Base-by-base conservation (phyloP, 352 stramenopile genomes). In the Phytophthora capsici region DNA sequence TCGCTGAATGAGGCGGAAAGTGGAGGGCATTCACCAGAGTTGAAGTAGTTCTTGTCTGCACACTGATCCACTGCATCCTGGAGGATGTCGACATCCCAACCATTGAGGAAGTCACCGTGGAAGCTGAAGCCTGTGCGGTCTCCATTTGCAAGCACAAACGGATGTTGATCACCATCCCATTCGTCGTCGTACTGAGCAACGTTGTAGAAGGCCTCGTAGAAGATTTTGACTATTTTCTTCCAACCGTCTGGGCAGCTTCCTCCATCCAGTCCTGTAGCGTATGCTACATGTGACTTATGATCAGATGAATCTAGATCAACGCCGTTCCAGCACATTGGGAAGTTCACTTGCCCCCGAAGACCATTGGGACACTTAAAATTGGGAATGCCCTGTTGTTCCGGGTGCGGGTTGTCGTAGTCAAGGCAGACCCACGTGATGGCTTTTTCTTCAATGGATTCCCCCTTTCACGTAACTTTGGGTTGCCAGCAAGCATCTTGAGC, bases 201-300 rank as follows among this genome's bases (percentile, higher is more conserved):
- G 20, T 51, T 77, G 63, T 80, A 86, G 57, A 86, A 86, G 13
- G 71, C 64, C 52, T 86, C 77, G 61, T 79, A 86, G 50, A 86
- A 86, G 41, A 83, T 79, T 59, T 86, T 86, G 56, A 86, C 68
- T 68, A 86, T 82, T 60, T 86, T 86, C 65, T 78, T 63, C 62
- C 73, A 82, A 12, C 68, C 68, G 4, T 61, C 28, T 0, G 77
- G 73, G 38, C 77, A 86, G 14, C 57, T 58, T 16, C 77, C 77
- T 2, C 73, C 73, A 19, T 86, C 77, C 6, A 86, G 68, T 1
- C 20, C 68, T 22, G 73, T 70, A 16, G 77, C 77, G 47, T 86
- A 86, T 1, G 77, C 71, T 19, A 86, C 62, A 56, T 83, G 77
- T 1, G 73, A 81, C 65, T 81, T 82, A 68, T 86, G 77, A 47